Evolutionary conservation across 83 land plant species (phyloP).

Genomic region (Thuja plicata): DNA sequence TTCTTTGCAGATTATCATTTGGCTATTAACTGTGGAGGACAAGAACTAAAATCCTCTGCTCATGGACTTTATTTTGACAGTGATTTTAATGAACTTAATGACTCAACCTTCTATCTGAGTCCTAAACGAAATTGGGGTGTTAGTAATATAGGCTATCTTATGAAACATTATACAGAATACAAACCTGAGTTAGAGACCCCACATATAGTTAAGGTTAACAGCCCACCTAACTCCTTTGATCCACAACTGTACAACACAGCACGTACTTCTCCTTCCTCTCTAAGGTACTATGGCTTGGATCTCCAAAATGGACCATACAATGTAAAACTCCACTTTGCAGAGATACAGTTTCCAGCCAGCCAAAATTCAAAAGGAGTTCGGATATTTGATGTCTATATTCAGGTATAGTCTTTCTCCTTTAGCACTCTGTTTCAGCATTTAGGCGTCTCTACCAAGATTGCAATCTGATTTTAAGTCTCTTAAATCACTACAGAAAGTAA

Average conservation of each 20-base stretch:
- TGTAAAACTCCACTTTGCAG: constrained; percentile 39
- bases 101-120: not conserved
- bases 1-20: not conserved
- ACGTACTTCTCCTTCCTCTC: constrained; percentile 34
- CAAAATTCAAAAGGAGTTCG: constrained; percentile 9
- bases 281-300: constrained; percentile 41
- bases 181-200: not conserved
- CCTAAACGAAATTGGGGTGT: constrained; percentile 19
- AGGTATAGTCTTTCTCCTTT: constrained; percentile 22
- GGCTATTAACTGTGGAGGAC: constrained; percentile 8
- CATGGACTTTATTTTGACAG: not conserved
- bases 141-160: constrained; percentile 26
- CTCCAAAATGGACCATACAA: constrained; percentile 32
- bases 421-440: not conserved
- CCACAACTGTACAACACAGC: constrained; percentile 40
- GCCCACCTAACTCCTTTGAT: constrained; percentile 13
- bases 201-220: constrained; percentile 1
- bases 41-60: not conserved
- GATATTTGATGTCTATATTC: constrained; percentile 46
- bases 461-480: not conserved
- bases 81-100: not conserved
- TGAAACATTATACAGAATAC: not conserved
- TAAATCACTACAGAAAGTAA: not conserved
- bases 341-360: constrained; percentile 17
- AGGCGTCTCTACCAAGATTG: not conserved